A percentile compares a stretch with the other conserved stretches of the same genome.
These are phyloP conservation scores for Acanthamoeba healyi DNA, from an alignment of 208 protist species.

Conservation along the genomic window DNA sequence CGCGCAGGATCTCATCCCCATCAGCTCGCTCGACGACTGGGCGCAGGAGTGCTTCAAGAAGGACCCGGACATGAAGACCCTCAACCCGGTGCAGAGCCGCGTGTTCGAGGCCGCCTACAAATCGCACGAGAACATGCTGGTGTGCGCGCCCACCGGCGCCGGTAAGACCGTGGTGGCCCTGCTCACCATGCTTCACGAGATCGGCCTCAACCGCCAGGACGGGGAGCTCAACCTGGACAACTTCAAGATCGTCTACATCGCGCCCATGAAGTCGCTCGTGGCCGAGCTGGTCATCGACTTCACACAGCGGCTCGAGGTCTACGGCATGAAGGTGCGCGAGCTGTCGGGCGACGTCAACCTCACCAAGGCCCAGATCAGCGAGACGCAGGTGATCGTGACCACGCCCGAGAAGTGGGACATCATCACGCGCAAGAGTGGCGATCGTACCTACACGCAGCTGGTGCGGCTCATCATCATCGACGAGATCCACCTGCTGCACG, in stretches of 20 bases:
- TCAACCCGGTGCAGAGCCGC: constrained; percentile 97
- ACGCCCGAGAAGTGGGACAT: constrained; percentile 99
- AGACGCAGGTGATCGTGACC: constrained; percentile 99
- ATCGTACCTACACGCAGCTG: constrained; percentile 93
- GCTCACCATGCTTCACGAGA: constrained; percentile 96
- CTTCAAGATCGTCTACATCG: constrained; percentile 99
- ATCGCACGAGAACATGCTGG: constrained; percentile 98
- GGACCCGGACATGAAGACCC: constrained; percentile 80
- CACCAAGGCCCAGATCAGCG: constrained; percentile 96
- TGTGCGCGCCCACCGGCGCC: constrained; percentile 98
- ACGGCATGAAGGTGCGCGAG: constrained; percentile 91
- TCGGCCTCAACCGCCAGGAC: constrained; percentile 88
- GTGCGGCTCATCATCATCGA: constrained; percentile 98
- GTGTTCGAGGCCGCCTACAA: constrained; percentile 97
- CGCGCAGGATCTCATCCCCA: constrained; percentile 76
- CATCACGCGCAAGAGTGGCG: constrained; percentile 98
- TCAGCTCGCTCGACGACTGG: constrained; percentile 82
- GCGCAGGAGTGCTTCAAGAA: constrained; percentile 81
- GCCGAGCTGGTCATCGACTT: constrained; percentile 99
- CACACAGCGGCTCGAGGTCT: constrained; percentile 89
- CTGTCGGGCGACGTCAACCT: constrained; percentile 99
- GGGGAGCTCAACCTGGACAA: constrained; percentile 91
- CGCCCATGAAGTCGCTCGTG: constrained; percentile 99
- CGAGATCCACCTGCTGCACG: constrained; percentile 99
- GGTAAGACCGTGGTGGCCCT: constrained; percentile 99